Conservation (phyloP, 805 yeast species). For the Danielia reshetovae region DNA sequence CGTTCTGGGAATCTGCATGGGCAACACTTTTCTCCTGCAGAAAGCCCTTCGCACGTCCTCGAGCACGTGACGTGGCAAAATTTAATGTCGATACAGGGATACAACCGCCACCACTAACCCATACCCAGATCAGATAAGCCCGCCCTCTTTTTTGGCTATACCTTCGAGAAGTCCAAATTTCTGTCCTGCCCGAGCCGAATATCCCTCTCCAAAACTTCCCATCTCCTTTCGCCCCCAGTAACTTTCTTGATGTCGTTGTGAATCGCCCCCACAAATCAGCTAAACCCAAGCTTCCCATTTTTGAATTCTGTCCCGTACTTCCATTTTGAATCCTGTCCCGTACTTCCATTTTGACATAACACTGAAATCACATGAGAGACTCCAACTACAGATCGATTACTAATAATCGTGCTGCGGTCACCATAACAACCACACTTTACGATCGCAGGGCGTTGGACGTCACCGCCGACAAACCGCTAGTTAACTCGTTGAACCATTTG, state of each 20-base stretch:
- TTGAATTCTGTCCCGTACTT: neutral
- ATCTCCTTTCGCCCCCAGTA: neutral
- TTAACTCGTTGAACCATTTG: slow-evolving; percentile 85
- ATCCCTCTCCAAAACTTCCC: neutral
- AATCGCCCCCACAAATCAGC: too few species aligned
- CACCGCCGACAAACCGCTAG: slow-evolving; percentile 83
- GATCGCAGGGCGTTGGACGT: slow-evolving; percentile 92
- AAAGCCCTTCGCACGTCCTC: too few species aligned
- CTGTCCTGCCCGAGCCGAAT: too few species aligned
- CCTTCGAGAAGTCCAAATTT: too few species aligned
- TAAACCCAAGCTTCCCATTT: neutral
- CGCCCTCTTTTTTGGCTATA: too few species aligned
- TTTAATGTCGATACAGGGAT: slow-evolving; percentile 2
- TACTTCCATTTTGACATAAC: too few species aligned
- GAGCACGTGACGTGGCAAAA: slow-evolving; percentile 9
- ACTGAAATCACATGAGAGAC: slow-evolving; percentile 66
- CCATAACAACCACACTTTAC: slow-evolving; percentile 82
- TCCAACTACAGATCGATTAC: slow-evolving; percentile 77
- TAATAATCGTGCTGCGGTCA: slow-evolving; percentile 86
- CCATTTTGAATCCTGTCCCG: neutral
- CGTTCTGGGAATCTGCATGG: too few species aligned
- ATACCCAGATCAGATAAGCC: too few species aligned
- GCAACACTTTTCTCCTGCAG: too few species aligned
- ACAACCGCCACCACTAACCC: neutral
- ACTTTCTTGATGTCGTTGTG: slow-evolving; percentile 1